Conservation (phyloP, 2,329 filamentous ascomycete species). For the Venturia pyrina region DNA sequence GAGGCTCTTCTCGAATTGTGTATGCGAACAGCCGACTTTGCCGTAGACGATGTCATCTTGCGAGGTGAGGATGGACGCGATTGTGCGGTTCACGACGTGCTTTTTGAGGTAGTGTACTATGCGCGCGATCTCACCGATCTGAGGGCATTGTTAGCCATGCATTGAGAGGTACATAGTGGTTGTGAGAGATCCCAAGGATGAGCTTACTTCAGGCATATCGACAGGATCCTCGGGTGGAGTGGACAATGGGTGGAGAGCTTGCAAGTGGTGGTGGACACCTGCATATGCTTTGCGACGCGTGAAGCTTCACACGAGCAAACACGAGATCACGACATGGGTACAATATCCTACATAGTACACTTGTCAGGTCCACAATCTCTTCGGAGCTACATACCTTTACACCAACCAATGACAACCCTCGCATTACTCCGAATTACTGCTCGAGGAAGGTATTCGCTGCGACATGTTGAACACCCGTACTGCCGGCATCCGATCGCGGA, state of each 20-base stretch:
- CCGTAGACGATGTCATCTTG: conserved; percentile 83
- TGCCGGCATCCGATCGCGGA: not conserved
- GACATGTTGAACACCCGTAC: not conserved
- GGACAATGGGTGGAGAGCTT: not conserved
- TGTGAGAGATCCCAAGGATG: no score
- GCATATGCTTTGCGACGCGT: not conserved
- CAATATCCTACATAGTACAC: not conserved
- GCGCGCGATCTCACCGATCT: conserved; percentile 59
- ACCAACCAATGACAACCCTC: not conserved
- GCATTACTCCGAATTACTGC: not conserved
- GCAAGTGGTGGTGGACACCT: not conserved
- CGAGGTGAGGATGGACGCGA: conserved; percentile 58
- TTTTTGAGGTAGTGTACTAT: conserved; percentile 77
- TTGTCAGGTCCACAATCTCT: not conserved
- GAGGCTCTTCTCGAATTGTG: conserved; percentile 63
- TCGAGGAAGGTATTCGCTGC: not conserved
- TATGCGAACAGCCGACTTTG: conserved; percentile 73
- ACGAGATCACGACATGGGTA: not conserved
- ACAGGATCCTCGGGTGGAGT: no score
- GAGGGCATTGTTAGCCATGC: not conserved
- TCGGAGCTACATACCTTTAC: not conserved
- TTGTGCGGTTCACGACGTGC: conserved; percentile 73
- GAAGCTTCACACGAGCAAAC: not conserved
- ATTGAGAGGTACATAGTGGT: not conserved
- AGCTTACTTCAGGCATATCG: not conserved